phyloP scores from a whole-genome alignment of 2,329 filamentous ascomycete species.

The Decorospora gaudefroyi region DNA sequence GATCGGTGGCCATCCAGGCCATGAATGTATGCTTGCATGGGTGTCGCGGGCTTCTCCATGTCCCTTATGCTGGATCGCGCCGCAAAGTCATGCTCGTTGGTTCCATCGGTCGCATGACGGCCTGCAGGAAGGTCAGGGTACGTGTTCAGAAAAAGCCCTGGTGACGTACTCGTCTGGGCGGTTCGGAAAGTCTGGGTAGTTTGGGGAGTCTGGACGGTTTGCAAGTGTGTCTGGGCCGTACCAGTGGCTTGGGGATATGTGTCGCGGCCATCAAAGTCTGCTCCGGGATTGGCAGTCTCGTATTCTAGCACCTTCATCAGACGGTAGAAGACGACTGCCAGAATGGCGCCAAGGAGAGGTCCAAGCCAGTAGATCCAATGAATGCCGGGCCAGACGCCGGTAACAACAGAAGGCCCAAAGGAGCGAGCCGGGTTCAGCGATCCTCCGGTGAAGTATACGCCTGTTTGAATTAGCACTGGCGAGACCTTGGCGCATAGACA shows the following conservation, averaged over 20 bases:
- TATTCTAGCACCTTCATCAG: slow-evolving; percentile 57
- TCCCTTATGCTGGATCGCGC: slow-evolving; percentile 14
- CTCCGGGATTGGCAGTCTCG: slow-evolving; percentile 56
- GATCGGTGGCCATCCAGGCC: slow-evolving; percentile 39
- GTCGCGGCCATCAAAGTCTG: slow-evolving; percentile 53
- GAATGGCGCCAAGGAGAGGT: slow-evolving; percentile 51
- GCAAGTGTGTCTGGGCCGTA: background rate
- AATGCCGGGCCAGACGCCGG: slow-evolving; percentile 49
- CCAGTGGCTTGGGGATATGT: slow-evolving; percentile 27
- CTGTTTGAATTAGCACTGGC: slow-evolving; percentile 27
- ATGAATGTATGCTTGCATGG: slow-evolving; percentile 25
- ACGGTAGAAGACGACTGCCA: slow-evolving; percentile 56
- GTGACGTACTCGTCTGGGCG: background rate
- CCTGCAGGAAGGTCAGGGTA: slow-evolving; percentile 26
- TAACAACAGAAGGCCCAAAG: slow-evolving; percentile 55
- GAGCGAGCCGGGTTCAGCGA: slow-evolving; percentile 57
- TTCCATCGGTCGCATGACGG: slow-evolving; percentile 32
- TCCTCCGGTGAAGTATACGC: slow-evolving; percentile 55
- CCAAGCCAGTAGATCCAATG: slow-evolving; percentile 61
- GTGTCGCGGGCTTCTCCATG: slow-evolving; percentile 19
- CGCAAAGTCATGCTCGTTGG: slow-evolving; percentile 34
- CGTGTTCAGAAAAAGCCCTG: background rate
- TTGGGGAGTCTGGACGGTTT: too few relatives aligned
- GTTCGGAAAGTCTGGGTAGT: too few relatives aligned
- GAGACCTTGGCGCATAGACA: background rate